These are phyloP conservation scores for Amanita rimosa DNA, from an alignment of 768 basidiomycete genomes.

Conservation along the genomic window DNA sequence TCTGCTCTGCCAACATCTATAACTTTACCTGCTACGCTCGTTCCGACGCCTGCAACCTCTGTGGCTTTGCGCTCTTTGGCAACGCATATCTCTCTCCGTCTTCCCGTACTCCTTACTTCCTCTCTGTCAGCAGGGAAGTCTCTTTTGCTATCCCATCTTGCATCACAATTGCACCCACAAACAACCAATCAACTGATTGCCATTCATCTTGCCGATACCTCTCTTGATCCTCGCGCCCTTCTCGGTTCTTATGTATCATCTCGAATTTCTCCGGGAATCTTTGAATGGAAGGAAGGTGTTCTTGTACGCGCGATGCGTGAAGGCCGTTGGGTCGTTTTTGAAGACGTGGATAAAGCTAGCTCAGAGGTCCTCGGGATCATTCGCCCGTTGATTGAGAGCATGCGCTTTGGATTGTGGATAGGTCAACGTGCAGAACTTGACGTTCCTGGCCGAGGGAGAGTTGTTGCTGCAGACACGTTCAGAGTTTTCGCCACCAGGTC, in stretches of 20 bases:
- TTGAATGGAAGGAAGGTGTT: slow-evolving; percentile 95
- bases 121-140: slow-evolving; percentile 85
- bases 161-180: slow-evolving; percentile 48
- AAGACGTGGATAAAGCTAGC: slow-evolving; percentile 87
- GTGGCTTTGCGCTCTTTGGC: slow-evolving; percentile 52
- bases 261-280: slow-evolving; percentile 67
- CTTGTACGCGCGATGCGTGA: slow-evolving; percentile 82
- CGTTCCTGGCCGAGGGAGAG: slow-evolving; percentile 61
- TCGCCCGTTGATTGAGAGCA: slow-evolving; percentile 73
- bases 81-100: slow-evolving; percentile 48
- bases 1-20: slow-evolving; percentile 12
- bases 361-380: slow-evolving; percentile 83
- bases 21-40: slow-evolving; percentile 27
- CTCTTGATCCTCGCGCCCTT: slow-evolving; percentile 86
- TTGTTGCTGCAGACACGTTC: slow-evolving; percentile 72
- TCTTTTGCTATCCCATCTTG: slow-evolving; percentile 67
- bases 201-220: slow-evolving; percentile 90
- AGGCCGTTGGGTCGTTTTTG: slow-evolving; percentile 87
- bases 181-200: slow-evolving; percentile 61
- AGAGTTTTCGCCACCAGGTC: slow-evolving; percentile 87
- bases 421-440: slow-evolving; percentile 60
- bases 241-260: slow-evolving; percentile 93
- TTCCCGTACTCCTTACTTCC: slow-evolving; percentile 78
- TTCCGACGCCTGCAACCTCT: slow-evolving; percentile 53
- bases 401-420: slow-evolving; percentile 59